These are phyloP conservation scores for Agaricus blazei DNA, from an alignment of 768 basidiomycete genomes.

Conservation along the genomic window DNA sequence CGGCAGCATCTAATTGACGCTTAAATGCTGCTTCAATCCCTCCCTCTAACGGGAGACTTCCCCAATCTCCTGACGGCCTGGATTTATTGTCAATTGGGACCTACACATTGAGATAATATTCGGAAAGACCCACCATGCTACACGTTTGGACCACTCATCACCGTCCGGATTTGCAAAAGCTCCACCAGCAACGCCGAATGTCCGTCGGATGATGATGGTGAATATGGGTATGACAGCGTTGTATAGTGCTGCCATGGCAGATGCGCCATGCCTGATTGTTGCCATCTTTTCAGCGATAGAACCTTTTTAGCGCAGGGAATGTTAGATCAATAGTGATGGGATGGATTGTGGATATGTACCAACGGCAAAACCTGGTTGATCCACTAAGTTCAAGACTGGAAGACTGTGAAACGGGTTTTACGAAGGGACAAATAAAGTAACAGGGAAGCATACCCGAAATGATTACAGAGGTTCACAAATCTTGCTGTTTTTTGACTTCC, in stretches of 20 bases:
- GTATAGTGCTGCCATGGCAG: constrained; percentile 32
- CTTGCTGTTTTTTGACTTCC: constrained; percentile 34
- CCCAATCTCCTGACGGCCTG: constrained; percentile 40
- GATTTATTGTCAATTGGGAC: not conserved
- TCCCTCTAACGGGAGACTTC: constrained; percentile 35
- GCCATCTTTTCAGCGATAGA: constrained; percentile 31
- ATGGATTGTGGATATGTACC: constrained; percentile 16
- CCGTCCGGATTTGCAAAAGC: constrained; percentile 32
- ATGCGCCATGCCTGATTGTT: constrained; percentile 34
- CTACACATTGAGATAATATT: not conserved
- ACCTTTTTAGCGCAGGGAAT: constrained; percentile 13
- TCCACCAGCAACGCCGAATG: constrained; percentile 36
- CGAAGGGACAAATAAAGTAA: not conserved
- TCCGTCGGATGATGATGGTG: constrained; percentile 31
- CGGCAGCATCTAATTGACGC: constrained; percentile 27
- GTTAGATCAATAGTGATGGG: not conserved
- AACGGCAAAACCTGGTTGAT: constrained; percentile 35
- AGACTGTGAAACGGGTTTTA: constrained; percentile 16
- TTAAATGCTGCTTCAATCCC: constrained; percentile 39
- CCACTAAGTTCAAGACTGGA: constrained; percentile 35
- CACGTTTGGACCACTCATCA: constrained; percentile 25
- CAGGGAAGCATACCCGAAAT: constrained; percentile 26
- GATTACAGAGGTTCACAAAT: constrained; percentile 34
- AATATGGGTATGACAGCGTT: constrained; percentile 31
- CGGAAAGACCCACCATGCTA: constrained; percentile 28